A percentile compares a stretch with the other conserved stretches of the same genome.
Evolutionary conservation across 2,329 filamentous ascomycete species (phyloP).

Genomic region (Chlorencoelia australis): DNA sequence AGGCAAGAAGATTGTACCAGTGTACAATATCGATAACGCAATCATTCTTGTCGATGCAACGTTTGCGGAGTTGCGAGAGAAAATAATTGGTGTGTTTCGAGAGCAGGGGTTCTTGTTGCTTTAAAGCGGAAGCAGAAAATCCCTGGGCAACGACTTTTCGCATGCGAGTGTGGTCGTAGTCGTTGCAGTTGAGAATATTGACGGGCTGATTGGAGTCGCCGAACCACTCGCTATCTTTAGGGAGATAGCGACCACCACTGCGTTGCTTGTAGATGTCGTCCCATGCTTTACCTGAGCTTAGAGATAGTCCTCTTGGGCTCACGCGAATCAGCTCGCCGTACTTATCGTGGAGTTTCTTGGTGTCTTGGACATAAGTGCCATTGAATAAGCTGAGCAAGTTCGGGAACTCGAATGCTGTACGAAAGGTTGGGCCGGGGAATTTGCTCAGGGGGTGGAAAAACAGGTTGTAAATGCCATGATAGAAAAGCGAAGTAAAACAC

Average conservation of each 20-base stretch:
- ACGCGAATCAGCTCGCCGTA: constrained; percentile 27
- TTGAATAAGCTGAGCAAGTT: too few relatives aligned
- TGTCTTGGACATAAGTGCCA: too few relatives aligned
- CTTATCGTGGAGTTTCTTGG: constrained; percentile 1
- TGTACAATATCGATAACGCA: neutral
- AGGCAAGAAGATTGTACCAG: constrained; percentile 3
- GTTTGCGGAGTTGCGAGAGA: neutral
- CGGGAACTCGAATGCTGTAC: too few relatives aligned
- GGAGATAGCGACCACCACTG: neutral
- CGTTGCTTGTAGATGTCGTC: neutral
- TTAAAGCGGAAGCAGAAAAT: neutral
- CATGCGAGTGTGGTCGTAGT: neutral
- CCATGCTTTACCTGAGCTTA: neutral
- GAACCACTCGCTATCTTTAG: neutral
- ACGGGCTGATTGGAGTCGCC: neutral
- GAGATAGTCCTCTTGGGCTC: neutral
- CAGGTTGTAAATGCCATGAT: too few relatives aligned
- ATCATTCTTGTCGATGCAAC: neutral
- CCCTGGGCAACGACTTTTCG: neutral
- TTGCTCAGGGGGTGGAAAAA: constrained; percentile 5
- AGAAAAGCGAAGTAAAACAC: too few relatives aligned
- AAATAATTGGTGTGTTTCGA: neutral
- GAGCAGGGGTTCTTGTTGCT: neutral
- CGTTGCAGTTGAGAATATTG: too few relatives aligned
- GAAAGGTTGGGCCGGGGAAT: constrained; percentile 8